phyloP scores from a whole-genome alignment of 345 rosid genomes.

The Aquilaria sinensis region DNA sequence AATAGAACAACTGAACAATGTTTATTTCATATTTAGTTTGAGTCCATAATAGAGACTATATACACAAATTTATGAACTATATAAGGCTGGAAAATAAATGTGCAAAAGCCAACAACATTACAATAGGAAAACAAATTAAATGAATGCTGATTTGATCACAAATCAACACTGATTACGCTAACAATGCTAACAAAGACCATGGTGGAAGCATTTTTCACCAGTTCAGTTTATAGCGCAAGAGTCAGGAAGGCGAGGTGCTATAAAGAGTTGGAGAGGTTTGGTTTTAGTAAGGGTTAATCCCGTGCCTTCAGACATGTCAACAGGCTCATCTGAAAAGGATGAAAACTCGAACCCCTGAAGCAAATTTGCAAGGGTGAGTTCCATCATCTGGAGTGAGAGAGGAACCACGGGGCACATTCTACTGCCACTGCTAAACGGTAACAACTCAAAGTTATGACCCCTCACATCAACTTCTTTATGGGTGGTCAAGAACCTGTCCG shows the following conservation, averaged over 20 bases:
- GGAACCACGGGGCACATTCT: constrained; percentile 33
- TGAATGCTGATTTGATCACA: no score
- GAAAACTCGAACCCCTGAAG: constrained; percentile 26
- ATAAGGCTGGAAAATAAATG: no score
- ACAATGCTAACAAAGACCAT: no score
- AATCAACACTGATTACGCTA: no score
- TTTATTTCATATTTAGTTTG: no score
- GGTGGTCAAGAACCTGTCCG: constrained; percentile 32
- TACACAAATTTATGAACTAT: no score
- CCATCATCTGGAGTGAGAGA: constrained; percentile 26
- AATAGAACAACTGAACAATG: no score
- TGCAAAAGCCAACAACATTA: no score
- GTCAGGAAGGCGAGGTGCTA: constrained; percentile 14
- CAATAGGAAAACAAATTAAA: no score
- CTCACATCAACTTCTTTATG: constrained; percentile 21
- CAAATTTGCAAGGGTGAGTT: constrained; percentile 23
- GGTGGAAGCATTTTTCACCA: no score
- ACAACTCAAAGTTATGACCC: constrained; percentile 9
- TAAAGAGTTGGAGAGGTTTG: not conserved
- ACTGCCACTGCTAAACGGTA: constrained; percentile 32
- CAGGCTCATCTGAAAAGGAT: constrained; percentile 10
- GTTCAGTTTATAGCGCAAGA: no score
- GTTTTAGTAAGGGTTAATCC: constrained; percentile 24
- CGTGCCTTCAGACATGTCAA: constrained; percentile 23
- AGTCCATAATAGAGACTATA: no score